phyloP scores from a whole-genome alignment of 495 filamentous ascomycete genomes.

The Podospora fimiseda region DNA sequence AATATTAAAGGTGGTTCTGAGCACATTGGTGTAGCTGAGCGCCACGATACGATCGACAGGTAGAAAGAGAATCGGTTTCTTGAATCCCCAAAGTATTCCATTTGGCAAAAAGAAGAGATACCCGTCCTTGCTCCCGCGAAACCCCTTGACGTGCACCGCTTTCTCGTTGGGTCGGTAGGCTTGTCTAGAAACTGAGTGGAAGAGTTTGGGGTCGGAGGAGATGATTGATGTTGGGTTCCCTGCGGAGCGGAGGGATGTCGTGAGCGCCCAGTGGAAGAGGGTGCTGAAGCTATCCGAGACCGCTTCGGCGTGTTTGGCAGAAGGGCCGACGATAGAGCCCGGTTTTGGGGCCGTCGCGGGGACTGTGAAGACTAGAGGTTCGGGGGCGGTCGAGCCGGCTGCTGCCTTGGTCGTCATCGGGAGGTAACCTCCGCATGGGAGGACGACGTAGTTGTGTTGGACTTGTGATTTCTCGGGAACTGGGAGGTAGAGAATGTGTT shows the following conservation, averaged over 20 bases:
- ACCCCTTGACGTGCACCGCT: slow-evolving; percentile 87
- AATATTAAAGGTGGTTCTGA: slow-evolving; percentile 92
- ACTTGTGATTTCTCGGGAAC: slow-evolving; percentile 86
- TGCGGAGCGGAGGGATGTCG: slow-evolving; percentile 52
- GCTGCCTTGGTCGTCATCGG: slow-evolving; percentile 20
- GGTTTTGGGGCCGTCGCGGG: slow-evolving; percentile 65
- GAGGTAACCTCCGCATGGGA: slow-evolving; percentile 62
- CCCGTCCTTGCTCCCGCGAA: slow-evolving; percentile 90
- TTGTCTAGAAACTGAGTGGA: slow-evolving; percentile 70
- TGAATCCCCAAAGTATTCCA: slow-evolving; percentile 90
- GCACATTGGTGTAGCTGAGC: slow-evolving; percentile 80
- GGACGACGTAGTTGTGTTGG: slow-evolving; percentile 83
- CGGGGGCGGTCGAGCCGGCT: slow-evolving; percentile 37
- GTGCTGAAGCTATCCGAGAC: slow-evolving; percentile 56
- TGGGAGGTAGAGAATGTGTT: slow-evolving; percentile 73
- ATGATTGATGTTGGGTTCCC: slow-evolving; percentile 54
- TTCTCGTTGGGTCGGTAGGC: slow-evolving; percentile 83
- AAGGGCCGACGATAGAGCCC: slow-evolving; percentile 42
- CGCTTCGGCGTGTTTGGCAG: slow-evolving; percentile 39
- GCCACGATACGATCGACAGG: slow-evolving; percentile 71
- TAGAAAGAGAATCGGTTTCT: slow-evolving; percentile 87
- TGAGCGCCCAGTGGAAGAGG: slow-evolving; percentile 55
- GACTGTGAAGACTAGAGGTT: slow-evolving; percentile 82
- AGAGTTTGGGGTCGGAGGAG: slow-evolving; percentile 64
- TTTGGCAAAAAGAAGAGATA: slow-evolving; percentile 82